phyloP scores from a whole-genome alignment of 2,329 filamentous ascomycete genomes.

The Colletotrichum orchidophilum region DNA sequence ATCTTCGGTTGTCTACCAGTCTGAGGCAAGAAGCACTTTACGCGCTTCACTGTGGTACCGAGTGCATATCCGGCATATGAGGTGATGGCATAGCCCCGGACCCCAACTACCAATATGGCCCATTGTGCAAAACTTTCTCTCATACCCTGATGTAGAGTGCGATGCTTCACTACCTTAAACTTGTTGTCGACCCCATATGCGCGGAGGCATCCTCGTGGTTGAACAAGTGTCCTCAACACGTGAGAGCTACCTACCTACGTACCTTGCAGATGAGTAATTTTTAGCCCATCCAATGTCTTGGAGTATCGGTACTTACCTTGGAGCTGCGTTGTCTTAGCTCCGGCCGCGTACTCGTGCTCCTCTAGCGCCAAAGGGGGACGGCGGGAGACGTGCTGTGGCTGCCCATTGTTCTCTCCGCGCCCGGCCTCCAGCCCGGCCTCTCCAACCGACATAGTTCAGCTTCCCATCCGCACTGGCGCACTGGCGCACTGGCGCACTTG shows the following conservation, averaged over 20 bases:
- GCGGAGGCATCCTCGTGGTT: background rate
- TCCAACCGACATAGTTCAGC: background rate
- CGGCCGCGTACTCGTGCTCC: background rate
- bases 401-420: background rate
- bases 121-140: background rate
- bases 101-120: background rate
- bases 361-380: background rate
- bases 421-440: background rate
- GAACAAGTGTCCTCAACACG: background rate
- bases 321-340: background rate
- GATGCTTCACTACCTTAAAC: background rate
- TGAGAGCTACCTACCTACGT: background rate
- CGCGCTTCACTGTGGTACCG: background rate
- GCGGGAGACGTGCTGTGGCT: slow-evolving; percentile 19
- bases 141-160: background rate
- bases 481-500: background rate
- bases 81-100: background rate
- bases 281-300: background rate
- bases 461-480: background rate
- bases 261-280: background rate
- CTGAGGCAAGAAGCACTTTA: slow-evolving; percentile 14
- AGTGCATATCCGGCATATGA: background rate
- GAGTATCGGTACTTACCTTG: background rate
- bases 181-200: background rate
- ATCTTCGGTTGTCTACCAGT: background rate